Base-by-base conservation (phyloP, 2,329 filamentous ascomycete genomes). In the Ramularia collo-cygni region DNA sequence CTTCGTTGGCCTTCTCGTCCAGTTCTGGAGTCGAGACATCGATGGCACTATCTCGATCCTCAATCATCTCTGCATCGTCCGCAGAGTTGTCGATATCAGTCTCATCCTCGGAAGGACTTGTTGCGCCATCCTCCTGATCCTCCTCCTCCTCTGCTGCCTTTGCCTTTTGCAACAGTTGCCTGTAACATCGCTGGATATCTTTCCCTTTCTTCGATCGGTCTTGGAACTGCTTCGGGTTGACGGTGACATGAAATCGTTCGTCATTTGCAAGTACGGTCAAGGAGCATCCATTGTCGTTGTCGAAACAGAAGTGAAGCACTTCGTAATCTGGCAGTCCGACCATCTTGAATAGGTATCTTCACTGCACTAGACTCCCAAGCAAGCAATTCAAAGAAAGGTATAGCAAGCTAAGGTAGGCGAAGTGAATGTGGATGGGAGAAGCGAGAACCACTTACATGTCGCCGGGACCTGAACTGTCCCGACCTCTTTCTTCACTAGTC, bases 211-310 rank as follows among this genome's bases (percentile, higher is more conserved):
- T 51, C 3, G 42, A 42, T 16, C 47, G 35, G 39, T 46, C 46
- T 30, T 51, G 35, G 9, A 60, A 40, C 10, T 51, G 42, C 13
- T 46, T 39, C 2, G 45, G 40, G 12, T 61, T 54, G n/a, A 55
- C 54, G 29, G 59, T 56, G 32, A 60, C 45, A 44, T 63, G 59
- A 17, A 58, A 60, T 7, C 59, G 52, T 5, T 51, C 42, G n/a
- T 53, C 48, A 37, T 58, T 51, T 18, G 54, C 46, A n/a, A 55
- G 42, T 2, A 52, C 54, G 1, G 59, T 63, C 18, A 63, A 37
- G 6, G 59, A 56, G 39, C 53, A 60, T 24, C 50, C 53, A 37
- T 56, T 44, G 4, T 59, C 51, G 27, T 57, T 52, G 44, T 62
- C 56, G 28, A 53, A 51, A 29, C 58, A 53, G 46, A 62, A 62